These are phyloP conservation scores for Rheum nobile DNA, from an alignment of 148 eudicot species.

Conservation along the genomic window DNA sequence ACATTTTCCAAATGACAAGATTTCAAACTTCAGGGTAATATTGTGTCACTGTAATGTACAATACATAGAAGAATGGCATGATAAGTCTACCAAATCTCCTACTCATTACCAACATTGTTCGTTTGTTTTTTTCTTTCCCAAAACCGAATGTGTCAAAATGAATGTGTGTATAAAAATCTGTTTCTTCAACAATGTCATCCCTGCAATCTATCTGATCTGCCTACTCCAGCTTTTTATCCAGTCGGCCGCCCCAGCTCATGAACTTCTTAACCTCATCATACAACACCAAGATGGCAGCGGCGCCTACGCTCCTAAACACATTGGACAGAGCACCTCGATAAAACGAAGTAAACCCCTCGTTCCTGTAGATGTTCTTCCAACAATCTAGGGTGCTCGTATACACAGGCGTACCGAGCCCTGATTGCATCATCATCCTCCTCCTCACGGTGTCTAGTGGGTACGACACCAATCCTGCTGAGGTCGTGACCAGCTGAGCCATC, in stretches of 20 bases:
- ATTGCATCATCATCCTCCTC: conserved; percentile 99
- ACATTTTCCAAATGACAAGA: not conserved
- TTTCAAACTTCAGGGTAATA: not conserved
- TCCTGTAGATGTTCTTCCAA: conserved; percentile 70
- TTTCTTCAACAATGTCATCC: not conserved
- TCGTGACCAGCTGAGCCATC: conserved; percentile 80
- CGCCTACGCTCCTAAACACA: conserved; percentile 86
- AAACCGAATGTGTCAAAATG: not conserved
- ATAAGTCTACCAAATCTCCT: not conserved
- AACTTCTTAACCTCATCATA: conserved; percentile 87
- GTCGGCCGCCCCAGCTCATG: conserved; percentile 28
- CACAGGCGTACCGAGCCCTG: conserved; percentile 61
- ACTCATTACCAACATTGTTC: not conserved
- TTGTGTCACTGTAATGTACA: not conserved
- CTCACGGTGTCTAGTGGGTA: conserved; percentile 91
- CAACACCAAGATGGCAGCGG: conserved; percentile 87
- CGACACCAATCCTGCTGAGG: conserved; percentile 78
- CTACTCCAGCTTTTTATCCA: not conserved
- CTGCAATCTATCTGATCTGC: not conserved
- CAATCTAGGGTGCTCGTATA: conserved; percentile 68
- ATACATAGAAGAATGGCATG: not conserved
- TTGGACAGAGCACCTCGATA: conserved; percentile 89
- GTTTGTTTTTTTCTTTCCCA: not conserved
- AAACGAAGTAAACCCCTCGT: conserved; percentile 63
- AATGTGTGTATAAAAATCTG: not conserved